Evolutionary conservation across 176 grass and related monocot species (phyloP).

Genomic region (Zoysia japonica): DNA sequence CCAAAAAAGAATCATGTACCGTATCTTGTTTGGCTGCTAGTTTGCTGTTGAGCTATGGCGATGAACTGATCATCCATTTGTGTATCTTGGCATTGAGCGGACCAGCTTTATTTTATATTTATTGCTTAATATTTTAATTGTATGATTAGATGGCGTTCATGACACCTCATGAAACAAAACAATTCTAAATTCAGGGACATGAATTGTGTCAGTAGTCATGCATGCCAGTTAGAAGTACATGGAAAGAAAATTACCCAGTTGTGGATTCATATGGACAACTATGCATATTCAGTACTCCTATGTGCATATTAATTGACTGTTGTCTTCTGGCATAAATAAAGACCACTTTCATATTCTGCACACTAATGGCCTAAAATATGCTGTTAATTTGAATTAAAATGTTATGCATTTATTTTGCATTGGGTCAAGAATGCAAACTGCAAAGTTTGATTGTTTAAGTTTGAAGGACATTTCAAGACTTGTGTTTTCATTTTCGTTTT

Average conservation of each 20-base stretch:
- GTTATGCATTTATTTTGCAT: neutral
- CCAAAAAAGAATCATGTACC: neutral
- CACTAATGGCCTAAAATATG: neutral
- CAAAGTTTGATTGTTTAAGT: neutral
- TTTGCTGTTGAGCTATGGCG: conserved; percentile 4
- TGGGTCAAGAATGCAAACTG: neutral
- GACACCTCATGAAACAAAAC: neutral
- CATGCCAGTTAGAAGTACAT: neutral
- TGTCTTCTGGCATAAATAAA: neutral
- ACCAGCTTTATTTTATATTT: neutral
- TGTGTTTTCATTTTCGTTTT: neutral
- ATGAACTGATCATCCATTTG: neutral
- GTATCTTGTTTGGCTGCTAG: conserved; percentile 2
- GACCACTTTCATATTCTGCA: neutral
- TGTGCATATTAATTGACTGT: neutral
- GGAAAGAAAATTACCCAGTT: neutral
- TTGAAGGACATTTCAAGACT: neutral
- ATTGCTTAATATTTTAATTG: neutral
- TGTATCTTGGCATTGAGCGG: neutral
- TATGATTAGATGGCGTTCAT: neutral
- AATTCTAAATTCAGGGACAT: neutral
- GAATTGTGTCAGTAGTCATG: neutral
- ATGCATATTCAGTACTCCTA: neutral
- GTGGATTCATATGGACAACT: neutral
- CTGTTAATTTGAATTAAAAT: neutral